A percentile compares a stretch with the other conserved stretches of the same genome.
Evolutionary conservation across 73 alveolate species (phyloP).

Genomic region (Tetrahymena elliotti): DNA sequence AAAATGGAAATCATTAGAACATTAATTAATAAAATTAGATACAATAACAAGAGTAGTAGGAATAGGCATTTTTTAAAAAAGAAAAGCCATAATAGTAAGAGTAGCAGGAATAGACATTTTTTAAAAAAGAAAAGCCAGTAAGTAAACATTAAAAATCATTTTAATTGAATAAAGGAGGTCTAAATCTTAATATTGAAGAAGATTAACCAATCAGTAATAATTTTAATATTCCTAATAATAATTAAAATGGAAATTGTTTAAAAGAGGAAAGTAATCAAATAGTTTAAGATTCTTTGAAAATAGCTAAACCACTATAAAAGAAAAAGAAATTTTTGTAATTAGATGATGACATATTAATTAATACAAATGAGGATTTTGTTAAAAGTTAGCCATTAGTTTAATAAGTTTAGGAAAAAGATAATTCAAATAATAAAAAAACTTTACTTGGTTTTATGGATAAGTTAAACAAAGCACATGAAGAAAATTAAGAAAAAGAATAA

Average conservation of each 20-base stretch:
- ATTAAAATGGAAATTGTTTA: background rate
- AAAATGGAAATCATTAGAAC: background rate
- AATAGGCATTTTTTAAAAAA: background rate
- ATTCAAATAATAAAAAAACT: background rate
- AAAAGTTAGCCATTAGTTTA: background rate
- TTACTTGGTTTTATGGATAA: background rate
- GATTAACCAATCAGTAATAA: background rate
- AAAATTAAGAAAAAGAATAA: background rate
- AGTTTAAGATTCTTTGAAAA: background rate
- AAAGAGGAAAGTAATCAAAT: background rate
- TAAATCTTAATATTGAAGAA: background rate
- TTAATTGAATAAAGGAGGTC: background rate
- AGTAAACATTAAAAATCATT: background rate
- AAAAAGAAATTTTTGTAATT: background rate
- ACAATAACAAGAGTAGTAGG: too few species aligned
- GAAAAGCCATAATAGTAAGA: too few species aligned
- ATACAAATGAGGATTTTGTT: background rate
- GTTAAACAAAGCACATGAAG: background rate
- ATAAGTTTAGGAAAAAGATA: background rate
- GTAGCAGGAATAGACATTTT: background rate
- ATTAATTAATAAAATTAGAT: background rate
- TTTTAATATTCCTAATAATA: background rate
- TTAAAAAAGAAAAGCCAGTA: background rate
- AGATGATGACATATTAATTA: background rate
- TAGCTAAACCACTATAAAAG: background rate